Evolutionary conservation across 305 asterid genomes (phyloP).

Genomic region (Plantago rigida): DNA sequence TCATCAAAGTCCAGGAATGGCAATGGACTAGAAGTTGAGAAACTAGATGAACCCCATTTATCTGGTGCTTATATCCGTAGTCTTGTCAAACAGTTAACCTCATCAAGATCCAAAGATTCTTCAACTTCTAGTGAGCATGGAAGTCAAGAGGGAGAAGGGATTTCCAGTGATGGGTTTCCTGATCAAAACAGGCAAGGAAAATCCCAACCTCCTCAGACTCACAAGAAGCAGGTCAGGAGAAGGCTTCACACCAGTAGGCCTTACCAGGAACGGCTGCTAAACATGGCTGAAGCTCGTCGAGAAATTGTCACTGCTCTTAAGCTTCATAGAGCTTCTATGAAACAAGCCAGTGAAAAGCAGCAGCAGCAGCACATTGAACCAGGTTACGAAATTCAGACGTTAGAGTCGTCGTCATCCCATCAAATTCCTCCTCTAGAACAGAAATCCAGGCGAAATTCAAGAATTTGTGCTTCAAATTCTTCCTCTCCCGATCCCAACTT

Average conservation of each 20-base stretch:
- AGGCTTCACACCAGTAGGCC: conserved; percentile 91
- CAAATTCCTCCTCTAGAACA: conserved; percentile 30
- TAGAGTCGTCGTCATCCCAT: conserved; percentile 36
- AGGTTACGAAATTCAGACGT: conserved; percentile 31
- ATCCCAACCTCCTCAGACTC: conserved; percentile 38
- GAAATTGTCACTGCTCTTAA: conserved; percentile 92
- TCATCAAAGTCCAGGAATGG: conserved; percentile 45
- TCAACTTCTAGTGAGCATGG: conserved; percentile 25
- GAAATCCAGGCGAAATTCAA: conserved; percentile 57
- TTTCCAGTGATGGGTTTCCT: conserved; percentile 33
- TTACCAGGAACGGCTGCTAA: conserved; percentile 85
- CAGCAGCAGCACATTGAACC: conserved; percentile 34
- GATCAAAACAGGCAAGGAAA: conserved; percentile 32
- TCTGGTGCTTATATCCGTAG: conserved; percentile 90
- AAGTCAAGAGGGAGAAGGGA: conserved; percentile 40
- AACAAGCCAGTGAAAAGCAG: conserved; percentile 45
- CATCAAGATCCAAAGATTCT: conserved; percentile 70
- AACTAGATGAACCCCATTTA: conserved; percentile 56
- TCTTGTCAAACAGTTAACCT: conserved; percentile 79
- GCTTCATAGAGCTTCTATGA: conserved; percentile 89
- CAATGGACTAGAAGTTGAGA: conserved; percentile 38
- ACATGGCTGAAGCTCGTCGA: conserved; percentile 95
- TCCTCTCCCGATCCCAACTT: conserved; percentile 24
- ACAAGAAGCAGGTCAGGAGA: conserved; percentile 73
- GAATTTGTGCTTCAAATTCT: conserved; percentile 50